Conservation (phyloP, 2,329 filamentous ascomycete species). For the Botrytis porri region DNA sequence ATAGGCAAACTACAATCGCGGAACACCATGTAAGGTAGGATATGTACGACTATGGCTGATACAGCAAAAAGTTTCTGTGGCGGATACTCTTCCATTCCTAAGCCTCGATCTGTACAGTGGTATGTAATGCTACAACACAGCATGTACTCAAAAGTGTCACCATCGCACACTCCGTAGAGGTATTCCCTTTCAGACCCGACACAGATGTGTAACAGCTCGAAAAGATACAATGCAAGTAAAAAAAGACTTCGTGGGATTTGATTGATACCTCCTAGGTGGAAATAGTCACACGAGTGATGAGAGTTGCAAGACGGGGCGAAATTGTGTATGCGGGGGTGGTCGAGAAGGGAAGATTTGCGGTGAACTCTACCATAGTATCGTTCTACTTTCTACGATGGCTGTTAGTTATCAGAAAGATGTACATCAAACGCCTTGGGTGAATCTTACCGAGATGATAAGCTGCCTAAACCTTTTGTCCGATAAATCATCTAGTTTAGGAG, state of each 20-base stretch:
- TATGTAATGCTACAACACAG: background rate
- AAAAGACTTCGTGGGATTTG: background rate
- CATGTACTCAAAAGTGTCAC: background rate
- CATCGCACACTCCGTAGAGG: fast-evolving
- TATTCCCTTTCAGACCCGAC: fast-evolving
- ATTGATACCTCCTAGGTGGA: background rate
- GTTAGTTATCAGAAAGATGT: background rate
- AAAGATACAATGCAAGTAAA: background rate
- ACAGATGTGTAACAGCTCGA: background rate
- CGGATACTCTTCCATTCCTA: too few species aligned
- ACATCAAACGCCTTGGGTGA: background rate
- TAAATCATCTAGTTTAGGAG: background rate
- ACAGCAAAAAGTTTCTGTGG: too few species aligned
- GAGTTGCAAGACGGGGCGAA: too few species aligned
- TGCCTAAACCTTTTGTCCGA: background rate
- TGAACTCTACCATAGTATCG: too few species aligned
- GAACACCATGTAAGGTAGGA: too few species aligned
- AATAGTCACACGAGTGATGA: too few species aligned
- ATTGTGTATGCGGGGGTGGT: too few species aligned
- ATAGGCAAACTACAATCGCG: too few species aligned
- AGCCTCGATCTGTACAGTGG: background rate
- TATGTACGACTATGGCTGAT: too few species aligned
- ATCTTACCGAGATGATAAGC: background rate
- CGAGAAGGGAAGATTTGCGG: too few species aligned
- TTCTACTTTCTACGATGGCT: background rate